Evolutionary conservation across 352 stramenopile genomes (phyloP), one percentile per base, ranked within the genome.

Genomic region (Peronosclerospora sorghi): DNA sequence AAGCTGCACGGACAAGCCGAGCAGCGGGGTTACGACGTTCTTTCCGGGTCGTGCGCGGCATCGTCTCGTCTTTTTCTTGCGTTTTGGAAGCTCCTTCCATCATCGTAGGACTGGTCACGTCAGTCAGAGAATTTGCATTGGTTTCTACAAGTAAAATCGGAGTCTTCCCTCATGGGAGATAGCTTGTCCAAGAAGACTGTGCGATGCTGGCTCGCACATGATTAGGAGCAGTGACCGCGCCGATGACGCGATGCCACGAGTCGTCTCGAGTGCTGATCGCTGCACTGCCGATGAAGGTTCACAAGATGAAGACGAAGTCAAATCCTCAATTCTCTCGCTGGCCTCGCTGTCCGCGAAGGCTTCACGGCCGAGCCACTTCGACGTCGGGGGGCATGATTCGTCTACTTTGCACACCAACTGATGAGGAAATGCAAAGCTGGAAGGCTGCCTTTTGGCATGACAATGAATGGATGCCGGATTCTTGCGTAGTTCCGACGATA

Each of bases 1-100:
- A 5, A 85, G 32, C 3, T 72, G 56, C n/a, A 82, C 65, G 0
- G 74, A 72, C 1, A 84, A 37, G 37, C 69, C 77, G 15, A 87
- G 56, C 45, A 86, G 53, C 32, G 81, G 64, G 6, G 64, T 66
- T 3, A 84, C 59, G 0, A 59, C 57, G 0, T 71, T 56, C 15
- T 32, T 44, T 41, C 53, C 38, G n/a, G n/a, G 1, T 48, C 28
- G 5, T 5, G 23, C 13, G 15, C 23, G 7, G 8, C 30, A 1
- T 42, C 21, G 8, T 59, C 34, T 28, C n/a, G n/a, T 27, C 10
- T 41, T n/a, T 39, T 9, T 36, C 35, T 27, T 14, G 2, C 32
- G 13, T 35, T 19, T 41, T 14, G 8, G 62, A 41, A 24, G 21
- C 8, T 9, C 20, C 28, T 8, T 69, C 56, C 20, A 48, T 30